Percentiles rank a stretch among this genome's conserved stretches.
Conservation (phyloP, 129 eudicot genomes). For the Apium graveolens region DNA sequence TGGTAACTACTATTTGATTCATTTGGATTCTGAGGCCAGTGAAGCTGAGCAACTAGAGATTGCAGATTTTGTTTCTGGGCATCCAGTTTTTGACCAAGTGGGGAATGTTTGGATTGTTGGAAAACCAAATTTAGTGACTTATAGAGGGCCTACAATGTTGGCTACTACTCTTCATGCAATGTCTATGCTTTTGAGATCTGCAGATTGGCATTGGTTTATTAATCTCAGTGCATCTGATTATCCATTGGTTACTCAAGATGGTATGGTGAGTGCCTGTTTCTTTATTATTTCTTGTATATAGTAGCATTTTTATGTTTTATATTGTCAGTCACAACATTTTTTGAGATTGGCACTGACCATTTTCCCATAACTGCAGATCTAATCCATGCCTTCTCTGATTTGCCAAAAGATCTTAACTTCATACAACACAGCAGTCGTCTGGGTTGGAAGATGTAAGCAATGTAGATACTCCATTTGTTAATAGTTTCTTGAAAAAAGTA, state of each 20-base stretch:
- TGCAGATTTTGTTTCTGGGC: slow-evolving; percentile 42
- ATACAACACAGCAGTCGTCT: slow-evolving; percentile 75
- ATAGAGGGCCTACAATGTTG: slow-evolving; percentile 94
- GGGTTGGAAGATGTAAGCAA: slow-evolving; percentile 80
- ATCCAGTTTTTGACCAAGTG: slow-evolving; percentile 34
- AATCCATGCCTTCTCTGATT: slow-evolving; percentile 62
- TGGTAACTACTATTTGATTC: slow-evolving; percentile 57
- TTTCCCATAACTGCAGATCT: slow-evolving; percentile 55
- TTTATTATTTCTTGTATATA: background rate
- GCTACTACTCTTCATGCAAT: slow-evolving; percentile 84
- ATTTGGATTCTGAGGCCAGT: slow-evolving; percentile 60
- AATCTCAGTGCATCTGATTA: slow-evolving; percentile 98
- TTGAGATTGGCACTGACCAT: background rate
- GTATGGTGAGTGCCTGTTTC: slow-evolving; percentile 79
- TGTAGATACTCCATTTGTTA: background rate
- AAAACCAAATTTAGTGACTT: slow-evolving; percentile 72
- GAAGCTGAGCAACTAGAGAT: slow-evolving; percentile 48
- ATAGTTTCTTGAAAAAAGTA: background rate
- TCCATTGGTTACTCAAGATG: slow-evolving; percentile 98
- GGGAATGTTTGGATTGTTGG: slow-evolving; percentile 83
- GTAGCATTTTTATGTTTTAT: background rate
- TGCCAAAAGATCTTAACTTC: slow-evolving; percentile 81
- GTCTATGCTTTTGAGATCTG: slow-evolving; percentile 56
- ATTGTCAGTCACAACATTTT: background rate
- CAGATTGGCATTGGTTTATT: slow-evolving; percentile 91